Conservation (phyloP, 352 stramenopile species). For the Phytophthora hibernalis region DNA sequence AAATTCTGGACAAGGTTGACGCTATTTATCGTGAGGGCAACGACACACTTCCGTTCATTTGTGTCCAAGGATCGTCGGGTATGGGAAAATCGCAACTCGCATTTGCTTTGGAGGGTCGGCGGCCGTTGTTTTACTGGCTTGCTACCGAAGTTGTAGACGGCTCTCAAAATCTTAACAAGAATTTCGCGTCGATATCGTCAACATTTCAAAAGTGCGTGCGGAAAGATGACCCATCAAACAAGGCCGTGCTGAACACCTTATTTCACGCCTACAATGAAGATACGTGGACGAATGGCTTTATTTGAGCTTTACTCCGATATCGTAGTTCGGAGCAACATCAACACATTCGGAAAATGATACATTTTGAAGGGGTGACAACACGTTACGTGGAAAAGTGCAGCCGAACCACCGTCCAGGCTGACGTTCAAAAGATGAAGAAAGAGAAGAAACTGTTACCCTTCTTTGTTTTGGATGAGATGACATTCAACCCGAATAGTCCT, state of each 20-base stretch:
- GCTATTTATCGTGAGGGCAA: not conserved
- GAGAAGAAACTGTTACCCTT: conserved; percentile 6
- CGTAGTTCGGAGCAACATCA: not conserved
- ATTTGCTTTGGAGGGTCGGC: conserved; percentile 15
- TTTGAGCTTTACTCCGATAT: conserved; percentile 6
- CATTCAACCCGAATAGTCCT: no score
- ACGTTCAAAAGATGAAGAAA: not conserved
- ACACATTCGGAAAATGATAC: conserved; percentile 7
- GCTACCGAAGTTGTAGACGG: not conserved
- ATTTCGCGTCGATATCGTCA: conserved; percentile 1
- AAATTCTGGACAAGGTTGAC: conserved; percentile 17
- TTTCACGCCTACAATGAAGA: not conserved
- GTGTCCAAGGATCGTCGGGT: conserved; percentile 12
- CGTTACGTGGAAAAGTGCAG: conserved; percentile 13
- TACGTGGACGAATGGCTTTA: conserved; percentile 19
- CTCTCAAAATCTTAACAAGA: not conserved
- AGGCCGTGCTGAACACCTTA: not conserved
- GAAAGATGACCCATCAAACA: not conserved
- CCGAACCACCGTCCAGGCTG: not conserved
- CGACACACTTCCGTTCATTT: conserved; percentile 5
- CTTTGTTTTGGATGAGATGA: conserved; percentile 25
- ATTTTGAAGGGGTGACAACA: not conserved
- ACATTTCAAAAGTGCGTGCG: not conserved
- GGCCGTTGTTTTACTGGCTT: conserved; percentile 19
- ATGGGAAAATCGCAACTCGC: conserved; percentile 23